Conservation (phyloP, 495 filamentous ascomycete species). For the Gamarada debralockiae region DNA sequence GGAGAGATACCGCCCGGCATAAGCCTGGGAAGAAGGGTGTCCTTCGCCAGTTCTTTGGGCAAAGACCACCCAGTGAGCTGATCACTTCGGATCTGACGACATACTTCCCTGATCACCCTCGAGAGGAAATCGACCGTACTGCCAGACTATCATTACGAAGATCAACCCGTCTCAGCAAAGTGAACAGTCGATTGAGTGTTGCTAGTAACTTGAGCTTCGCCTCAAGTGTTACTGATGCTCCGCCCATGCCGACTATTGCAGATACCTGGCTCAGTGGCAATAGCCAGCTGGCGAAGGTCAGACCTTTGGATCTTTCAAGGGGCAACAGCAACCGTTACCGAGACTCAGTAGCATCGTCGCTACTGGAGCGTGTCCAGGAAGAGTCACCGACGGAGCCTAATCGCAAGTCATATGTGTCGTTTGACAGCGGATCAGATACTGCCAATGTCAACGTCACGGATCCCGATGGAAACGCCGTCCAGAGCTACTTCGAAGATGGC, state of each 20-base stretch:
- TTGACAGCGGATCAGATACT: conserved; percentile 75
- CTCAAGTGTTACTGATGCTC: conserved; percentile 82
- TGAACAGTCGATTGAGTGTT: conserved; percentile 86
- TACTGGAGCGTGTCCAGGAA: conserved; percentile 81
- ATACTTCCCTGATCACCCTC: conserved; percentile 94
- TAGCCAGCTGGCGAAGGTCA: conserved; percentile 46
- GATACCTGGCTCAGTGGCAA: conserved; percentile 80
- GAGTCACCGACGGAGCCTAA: conserved; percentile 87
- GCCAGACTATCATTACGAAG: conserved; percentile 86
- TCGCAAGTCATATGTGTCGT: conserved; percentile 94
- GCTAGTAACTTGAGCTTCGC: conserved; percentile 91
- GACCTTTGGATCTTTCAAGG: conserved; percentile 39
- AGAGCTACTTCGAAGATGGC: conserved; percentile 80
- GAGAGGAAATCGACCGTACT: conserved; percentile 89
- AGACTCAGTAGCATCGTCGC: conserved; percentile 82
- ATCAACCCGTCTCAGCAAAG: conserved; percentile 84
- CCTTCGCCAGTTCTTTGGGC: conserved; percentile 73
- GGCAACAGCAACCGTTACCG: conserved; percentile 56
- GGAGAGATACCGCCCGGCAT: conserved; percentile 8
- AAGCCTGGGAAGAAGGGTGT: conserved; percentile 38
- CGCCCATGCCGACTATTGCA: conserved; percentile 93
- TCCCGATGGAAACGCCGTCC: conserved; percentile 59
- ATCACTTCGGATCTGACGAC: conserved; percentile 93
- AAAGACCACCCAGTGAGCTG: conserved; percentile 90
- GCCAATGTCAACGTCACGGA: conserved; percentile 64